phyloP scores from a whole-genome alignment of 78 protist genomes.

The Dictyostelium purpureum region DNA sequence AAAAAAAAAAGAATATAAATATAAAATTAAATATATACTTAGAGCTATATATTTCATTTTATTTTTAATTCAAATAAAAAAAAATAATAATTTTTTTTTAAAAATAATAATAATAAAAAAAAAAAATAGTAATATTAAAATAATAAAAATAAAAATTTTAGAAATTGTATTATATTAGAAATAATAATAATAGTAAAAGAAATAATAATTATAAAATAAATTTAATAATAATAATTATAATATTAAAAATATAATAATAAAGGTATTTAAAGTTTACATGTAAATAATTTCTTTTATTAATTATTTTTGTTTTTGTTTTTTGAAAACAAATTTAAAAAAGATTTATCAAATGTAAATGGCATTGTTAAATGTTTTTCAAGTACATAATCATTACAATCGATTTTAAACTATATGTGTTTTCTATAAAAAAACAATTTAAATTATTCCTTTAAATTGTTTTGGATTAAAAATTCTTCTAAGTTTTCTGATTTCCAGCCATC shows the following conservation, averaged over 20 bases:
- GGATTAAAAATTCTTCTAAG: slow-evolving; percentile 47
- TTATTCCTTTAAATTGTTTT: slow-evolving; percentile 15
- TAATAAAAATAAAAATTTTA: not conserved
- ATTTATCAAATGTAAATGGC: slow-evolving; percentile 36
- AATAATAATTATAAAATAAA: not conserved
- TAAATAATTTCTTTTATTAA: not conserved
- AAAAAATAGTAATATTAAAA: not conserved
- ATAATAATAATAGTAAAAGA: not conserved
- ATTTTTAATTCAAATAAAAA: not conserved
- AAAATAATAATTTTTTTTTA: not conserved
- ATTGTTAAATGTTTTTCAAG: not conserved
- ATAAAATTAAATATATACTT: not conserved
- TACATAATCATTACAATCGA: slow-evolving; percentile 30
- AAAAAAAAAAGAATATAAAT: not conserved
- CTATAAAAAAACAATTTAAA: not conserved
- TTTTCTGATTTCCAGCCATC: slow-evolving; percentile 69
- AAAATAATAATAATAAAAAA: not conserved
- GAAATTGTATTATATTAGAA: not conserved
- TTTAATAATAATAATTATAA: not conserved
- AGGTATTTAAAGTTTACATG: not conserved
- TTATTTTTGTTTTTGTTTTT: not conserved
- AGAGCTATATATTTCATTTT: not conserved
- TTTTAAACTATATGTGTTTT: not conserved
- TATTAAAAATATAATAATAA: not conserved
- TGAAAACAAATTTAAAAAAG: not conserved